A percentile compares a stretch with the other conserved stretches of the same genome.
Evolutionary conservation across 306 rosid species (phyloP).

Genomic region (Inga laurina): DNA sequence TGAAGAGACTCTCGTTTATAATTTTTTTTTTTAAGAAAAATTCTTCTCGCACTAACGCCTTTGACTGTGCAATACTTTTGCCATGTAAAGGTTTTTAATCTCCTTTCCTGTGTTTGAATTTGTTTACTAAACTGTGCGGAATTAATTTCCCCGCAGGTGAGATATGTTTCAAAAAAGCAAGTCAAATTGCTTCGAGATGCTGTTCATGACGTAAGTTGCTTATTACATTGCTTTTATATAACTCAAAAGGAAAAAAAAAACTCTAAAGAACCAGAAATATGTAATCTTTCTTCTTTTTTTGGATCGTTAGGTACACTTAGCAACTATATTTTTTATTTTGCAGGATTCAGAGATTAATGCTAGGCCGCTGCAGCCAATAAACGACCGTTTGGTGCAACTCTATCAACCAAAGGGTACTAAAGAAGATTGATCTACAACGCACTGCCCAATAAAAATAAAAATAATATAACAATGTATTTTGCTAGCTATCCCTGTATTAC

Average conservation of each 20-base stretch:
- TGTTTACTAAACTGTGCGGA: neutral
- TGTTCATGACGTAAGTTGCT: slow-evolving; percentile 77
- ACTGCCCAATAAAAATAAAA: too few species aligned
- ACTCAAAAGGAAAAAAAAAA: too few species aligned
- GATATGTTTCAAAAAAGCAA: slow-evolving; percentile 56
- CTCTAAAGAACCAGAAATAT: too few species aligned
- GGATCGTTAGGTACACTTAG: neutral
- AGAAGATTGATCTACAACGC: slow-evolving; percentile 24
- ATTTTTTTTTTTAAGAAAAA: too few species aligned
- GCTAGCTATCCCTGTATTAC: too few species aligned
- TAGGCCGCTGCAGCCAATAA: slow-evolving; percentile 63
- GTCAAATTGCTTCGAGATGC: slow-evolving; percentile 53
- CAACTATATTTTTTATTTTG: slow-evolving; percentile 3
- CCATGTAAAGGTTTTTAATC: neutral
- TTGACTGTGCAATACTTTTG: neutral
- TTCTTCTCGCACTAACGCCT: neutral
- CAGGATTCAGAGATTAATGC: slow-evolving; percentile 71
- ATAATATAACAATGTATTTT: too few species aligned
- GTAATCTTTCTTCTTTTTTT: neutral
- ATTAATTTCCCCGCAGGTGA: slow-evolving; percentile 39
- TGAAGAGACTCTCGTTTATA: neutral
- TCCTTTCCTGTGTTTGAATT: too few species aligned
- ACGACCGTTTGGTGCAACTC: slow-evolving; percentile 49
- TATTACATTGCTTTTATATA: neutral
- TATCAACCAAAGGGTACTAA: slow-evolving; percentile 27